phyloP scores from a whole-genome alignment of 768 basidiomycete genomes.

The Porphyrellus cyaneotinctus region DNA sequence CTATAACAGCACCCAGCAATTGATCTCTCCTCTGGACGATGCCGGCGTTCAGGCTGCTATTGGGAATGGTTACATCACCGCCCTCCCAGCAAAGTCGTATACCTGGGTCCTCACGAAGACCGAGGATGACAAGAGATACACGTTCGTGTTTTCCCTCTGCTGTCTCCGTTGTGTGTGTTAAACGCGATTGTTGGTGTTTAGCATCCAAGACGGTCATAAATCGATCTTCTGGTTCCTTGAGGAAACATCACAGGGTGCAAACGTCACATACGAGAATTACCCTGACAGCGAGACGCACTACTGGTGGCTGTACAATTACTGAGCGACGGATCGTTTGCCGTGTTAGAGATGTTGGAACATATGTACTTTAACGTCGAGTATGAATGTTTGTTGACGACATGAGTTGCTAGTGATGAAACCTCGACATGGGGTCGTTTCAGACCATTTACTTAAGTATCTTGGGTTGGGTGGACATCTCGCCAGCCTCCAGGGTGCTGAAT shows the following conservation, averaged over 20 bases:
- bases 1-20: neutral
- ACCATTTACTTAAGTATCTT: no score
- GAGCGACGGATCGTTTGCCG: no score
- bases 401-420: no score
- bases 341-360: no score
- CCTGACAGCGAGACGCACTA: neutral
- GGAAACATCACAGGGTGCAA: no score
- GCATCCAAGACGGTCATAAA: neutral
- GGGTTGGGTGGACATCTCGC: no score
- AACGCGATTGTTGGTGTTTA: neutral
- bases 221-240: neutral
- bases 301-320: neutral
- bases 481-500: no score
- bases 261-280: neutral
- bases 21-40: neutral
- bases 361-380: no score
- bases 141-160: neutral
- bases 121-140: neutral
- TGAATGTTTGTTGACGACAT: no score
- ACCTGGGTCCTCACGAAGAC: neutral
- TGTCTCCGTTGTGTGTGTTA: neutral
- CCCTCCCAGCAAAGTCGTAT: neutral
- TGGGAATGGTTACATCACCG: neutral
- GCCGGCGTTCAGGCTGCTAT: neutral
- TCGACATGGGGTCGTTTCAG: no score